Conservation (phyloP, 2,329 filamentous ascomycete genomes). For the Lachnellula suecica region DNA sequence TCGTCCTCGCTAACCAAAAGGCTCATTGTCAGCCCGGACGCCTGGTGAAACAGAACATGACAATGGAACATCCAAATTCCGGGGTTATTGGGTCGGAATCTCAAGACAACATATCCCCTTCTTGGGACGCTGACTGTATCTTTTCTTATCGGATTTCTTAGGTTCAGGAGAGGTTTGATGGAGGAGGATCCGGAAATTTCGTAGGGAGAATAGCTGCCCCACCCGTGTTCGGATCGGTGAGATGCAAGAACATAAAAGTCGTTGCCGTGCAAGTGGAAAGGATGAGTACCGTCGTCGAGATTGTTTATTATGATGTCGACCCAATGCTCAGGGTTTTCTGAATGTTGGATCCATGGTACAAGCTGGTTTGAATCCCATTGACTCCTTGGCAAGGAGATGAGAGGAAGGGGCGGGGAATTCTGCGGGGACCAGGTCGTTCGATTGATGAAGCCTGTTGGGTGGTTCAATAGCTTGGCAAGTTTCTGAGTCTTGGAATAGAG, state of each 20-base stretch:
- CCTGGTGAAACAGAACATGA: slow-evolving; percentile 40
- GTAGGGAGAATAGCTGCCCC: slow-evolving; percentile 17
- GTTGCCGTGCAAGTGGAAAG: slow-evolving; percentile 55
- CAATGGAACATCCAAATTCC: slow-evolving; percentile 52
- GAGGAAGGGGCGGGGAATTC: slow-evolving; percentile 24
- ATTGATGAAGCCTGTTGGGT: slow-evolving; percentile 47
- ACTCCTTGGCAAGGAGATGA: slow-evolving; percentile 34
- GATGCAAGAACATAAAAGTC: slow-evolving; percentile 45
- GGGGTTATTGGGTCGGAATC: slow-evolving; percentile 48
- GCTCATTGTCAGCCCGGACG: slow-evolving; percentile 42
- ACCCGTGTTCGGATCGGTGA: slow-evolving; percentile 16
- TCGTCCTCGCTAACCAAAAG: slow-evolving; percentile 9
- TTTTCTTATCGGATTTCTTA: slow-evolving; percentile 47
- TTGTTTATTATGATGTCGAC: slow-evolving; percentile 55
- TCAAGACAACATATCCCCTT: slow-evolving; percentile 43
- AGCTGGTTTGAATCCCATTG: slow-evolving; percentile 43
- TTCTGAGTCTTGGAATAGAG: slow-evolving; percentile 47
- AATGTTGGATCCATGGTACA: slow-evolving; percentile 35
- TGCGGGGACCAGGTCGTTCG: slow-evolving; percentile 45
- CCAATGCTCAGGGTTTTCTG: slow-evolving; percentile 5
- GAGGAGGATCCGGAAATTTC: slow-evolving; percentile 17
- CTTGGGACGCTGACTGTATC: slow-evolving; percentile 42
- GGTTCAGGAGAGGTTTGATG: slow-evolving; percentile 10
- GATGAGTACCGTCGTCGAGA: slow-evolving; percentile 43
- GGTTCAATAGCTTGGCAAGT: slow-evolving; percentile 40